Evolutionary conservation across 257 asterid genomes (phyloP), one percentile per base, ranked within the genome.

Genomic region (Lantana camara): DNA sequence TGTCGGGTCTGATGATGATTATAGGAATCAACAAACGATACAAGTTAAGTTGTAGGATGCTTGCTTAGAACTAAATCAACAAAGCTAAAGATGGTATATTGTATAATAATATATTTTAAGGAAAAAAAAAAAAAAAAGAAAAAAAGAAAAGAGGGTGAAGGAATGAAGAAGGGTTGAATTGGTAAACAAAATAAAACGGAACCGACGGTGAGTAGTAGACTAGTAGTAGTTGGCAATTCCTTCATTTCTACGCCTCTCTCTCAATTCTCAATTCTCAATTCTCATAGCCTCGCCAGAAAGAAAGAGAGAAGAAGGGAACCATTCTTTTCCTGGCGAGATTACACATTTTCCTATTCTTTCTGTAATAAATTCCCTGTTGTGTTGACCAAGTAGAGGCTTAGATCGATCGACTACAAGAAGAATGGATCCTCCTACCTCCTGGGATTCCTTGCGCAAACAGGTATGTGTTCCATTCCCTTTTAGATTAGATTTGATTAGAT

Each of bases 361-460:
- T n/a, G n/a, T n/a, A n/a, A n/a, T n/a, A n/a, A n/a, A n/a, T n/a
- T n/a, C n/a, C n/a, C 32, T 27, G 32, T 27, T 27, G 32, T 2
- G 32, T 27, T 24, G 35, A 57, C 57, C 50, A 1, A 29, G 9
- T 13, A 14, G 24, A 3, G 53, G 54, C 27, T 70, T 54, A 15
- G 7, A 34, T 60, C n/a, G 16, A 42, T 19, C 10, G 52, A 14
- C 34, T 45, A 42, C 27, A 15, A 42, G 17, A 22, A 42, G 22
- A 35, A 86, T 82, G 93, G 97, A 91, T 84, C 93, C 91, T 69
- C 85, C 94, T 13, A 71, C 64, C 77, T 85, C 98, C 24, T 91
- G 98, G 98, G 98, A 91, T 73, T 83, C 96, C 68, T 79, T 91
- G 84, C 94, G 98, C 24, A 91, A 91, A 64, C 95, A 91, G 98